phyloP scores from a whole-genome alignment of 306 rosid genomes.

The Vigna unguiculata region DNA sequence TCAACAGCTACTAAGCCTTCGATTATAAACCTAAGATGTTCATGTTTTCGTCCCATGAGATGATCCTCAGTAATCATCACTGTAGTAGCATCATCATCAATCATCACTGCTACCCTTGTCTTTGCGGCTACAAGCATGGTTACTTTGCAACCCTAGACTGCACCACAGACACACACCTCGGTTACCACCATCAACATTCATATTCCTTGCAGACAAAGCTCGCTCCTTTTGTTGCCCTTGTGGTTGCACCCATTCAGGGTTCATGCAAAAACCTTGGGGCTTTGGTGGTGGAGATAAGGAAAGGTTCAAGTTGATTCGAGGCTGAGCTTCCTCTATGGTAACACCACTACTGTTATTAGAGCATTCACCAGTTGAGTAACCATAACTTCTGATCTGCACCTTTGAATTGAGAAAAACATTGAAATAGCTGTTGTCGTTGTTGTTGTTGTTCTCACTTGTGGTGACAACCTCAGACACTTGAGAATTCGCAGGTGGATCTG shows the following conservation, averaged over 20 bases:
- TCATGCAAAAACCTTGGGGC: background rate
- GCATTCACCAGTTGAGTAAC: background rate
- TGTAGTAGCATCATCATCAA: background rate
- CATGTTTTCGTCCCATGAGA: constrained; percentile 32
- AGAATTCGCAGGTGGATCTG: background rate
- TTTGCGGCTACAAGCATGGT: background rate
- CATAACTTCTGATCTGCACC: background rate
- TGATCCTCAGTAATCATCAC: constrained; percentile 33
- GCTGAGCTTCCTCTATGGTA: constrained; percentile 37
- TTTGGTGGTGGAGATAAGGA: constrained; percentile 54
- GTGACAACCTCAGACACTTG: background rate
- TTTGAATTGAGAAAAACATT: constrained; percentile 5
- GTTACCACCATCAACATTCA: background rate
- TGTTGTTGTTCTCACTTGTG: background rate
- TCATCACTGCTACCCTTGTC: background rate
- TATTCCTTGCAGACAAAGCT: constrained; percentile 16
- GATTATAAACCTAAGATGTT: constrained; percentile 19
- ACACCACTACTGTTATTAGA: constrained; percentile 52
- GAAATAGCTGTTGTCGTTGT: background rate
- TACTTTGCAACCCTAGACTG: constrained; percentile 1
- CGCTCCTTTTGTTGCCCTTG: constrained; percentile 35
- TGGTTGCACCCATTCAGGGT: constrained; percentile 13
- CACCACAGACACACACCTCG: background rate
- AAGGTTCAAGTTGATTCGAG: constrained; percentile 59
- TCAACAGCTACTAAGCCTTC: background rate